Base-by-base conservation (phyloP, 805 yeast species). In the Teunomyces panamensis region DNA sequence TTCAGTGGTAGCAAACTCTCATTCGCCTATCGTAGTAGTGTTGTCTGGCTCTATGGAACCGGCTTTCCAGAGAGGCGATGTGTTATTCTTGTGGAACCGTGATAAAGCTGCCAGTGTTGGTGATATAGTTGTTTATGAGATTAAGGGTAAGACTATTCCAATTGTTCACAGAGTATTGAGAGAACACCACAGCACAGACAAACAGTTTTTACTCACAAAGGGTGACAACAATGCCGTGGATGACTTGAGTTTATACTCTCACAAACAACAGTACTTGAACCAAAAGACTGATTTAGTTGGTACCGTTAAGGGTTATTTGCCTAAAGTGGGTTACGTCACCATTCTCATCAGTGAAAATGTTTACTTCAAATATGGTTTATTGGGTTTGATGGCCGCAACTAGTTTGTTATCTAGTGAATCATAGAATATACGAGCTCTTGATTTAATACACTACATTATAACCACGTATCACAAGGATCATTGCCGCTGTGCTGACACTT, bases 11-110 rank as follows among this genome's bases (percentile, higher is more conserved):
- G 77, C 97, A 9, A 83, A 89, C 67, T 83, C 97, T 0, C 84
- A 88, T 51, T 88, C 97, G 1, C 99, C 99, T 16, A 82, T 94
- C 20, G 99, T 94, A 16, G 99, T 94, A 27, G 99, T 94, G 8
- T 79, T 94, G 43, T 90, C 98, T 1, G 99, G 99, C 5, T 92
- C 98, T 2, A 94, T 94, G 99, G 99, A 94, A 65, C 99, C 99
- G 2, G 99, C 99, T 1, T 94, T 94, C 77, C 97, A 94, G 69
- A 81, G 99, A 69, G 99, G 99, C 44, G 99, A 94, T 64, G 85
- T 94, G 13, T 71, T 94, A 51, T 84, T 94, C 59, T 73, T 94
- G 48, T 91, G 96, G 96, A 94, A 94, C 67, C 77, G 97, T 55
- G 83, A 85, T 47, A 60, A 69, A 16, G 64, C 67, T 28, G 81